Percentiles rank a stretch among this genome's conserved stretches.
phyloP scores from a whole-genome alignment of 192 early-diverging fungal species.

The Coemansia sp. region DNA sequence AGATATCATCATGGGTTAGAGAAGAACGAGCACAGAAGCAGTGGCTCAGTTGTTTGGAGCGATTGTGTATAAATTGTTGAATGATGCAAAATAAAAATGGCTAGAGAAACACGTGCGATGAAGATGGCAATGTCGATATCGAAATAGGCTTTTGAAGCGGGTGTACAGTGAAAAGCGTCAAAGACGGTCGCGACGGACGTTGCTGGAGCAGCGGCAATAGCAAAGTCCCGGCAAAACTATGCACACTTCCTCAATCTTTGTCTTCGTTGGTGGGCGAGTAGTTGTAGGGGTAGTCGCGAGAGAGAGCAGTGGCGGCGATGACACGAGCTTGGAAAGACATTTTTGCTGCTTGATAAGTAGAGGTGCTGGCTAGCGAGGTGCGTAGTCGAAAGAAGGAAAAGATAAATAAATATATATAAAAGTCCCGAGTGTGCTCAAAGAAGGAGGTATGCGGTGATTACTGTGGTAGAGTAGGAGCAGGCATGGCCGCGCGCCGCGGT shows the following conservation, averaged over 20 bases:
- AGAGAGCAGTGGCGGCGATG: background rate
- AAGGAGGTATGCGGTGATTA: constrained; percentile 4
- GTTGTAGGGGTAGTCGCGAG: background rate
- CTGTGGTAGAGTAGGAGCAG: constrained; percentile 3
- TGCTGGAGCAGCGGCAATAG: background rate
- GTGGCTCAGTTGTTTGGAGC: background rate
- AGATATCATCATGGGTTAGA: background rate
- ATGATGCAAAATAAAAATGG: background rate
- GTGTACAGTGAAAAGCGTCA: background rate
- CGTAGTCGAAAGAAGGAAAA: background rate
- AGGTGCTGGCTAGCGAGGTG: background rate
- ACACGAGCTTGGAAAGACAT: background rate
- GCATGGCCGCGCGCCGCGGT: constrained; percentile 6
- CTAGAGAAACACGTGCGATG: constrained; percentile 2
- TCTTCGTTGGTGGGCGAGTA: background rate
- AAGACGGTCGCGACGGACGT: background rate
- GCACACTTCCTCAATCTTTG: too few species aligned
- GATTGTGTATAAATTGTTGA: background rate
- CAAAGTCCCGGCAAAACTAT: too few species aligned
- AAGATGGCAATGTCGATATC: background rate
- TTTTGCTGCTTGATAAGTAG: background rate
- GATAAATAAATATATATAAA: background rate
- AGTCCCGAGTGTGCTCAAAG: background rate
- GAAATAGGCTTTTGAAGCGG: background rate
- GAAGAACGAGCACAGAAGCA: background rate